A percentile compares a stretch with the other conserved stretches of the same genome.
Conservation (phyloP, 2,329 filamentous ascomycete genomes). For the Penicillium glabrum region DNA sequence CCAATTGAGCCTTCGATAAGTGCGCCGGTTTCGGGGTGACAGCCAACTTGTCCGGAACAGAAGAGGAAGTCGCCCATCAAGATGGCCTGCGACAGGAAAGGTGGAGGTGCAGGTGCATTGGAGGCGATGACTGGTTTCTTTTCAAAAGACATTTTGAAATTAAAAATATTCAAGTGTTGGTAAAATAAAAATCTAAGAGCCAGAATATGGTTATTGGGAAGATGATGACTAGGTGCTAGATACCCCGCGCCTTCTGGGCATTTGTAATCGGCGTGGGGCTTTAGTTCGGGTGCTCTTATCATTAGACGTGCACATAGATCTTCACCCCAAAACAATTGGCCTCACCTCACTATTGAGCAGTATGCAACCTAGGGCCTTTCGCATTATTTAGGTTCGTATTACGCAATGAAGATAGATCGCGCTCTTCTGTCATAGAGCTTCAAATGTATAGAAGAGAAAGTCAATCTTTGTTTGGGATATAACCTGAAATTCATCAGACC, state of each 20-base stretch:
- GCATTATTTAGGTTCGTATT: too few species aligned
- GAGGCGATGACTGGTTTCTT: slow-evolving; percentile 37
- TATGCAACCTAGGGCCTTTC: too few species aligned
- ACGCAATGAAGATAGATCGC: too few species aligned
- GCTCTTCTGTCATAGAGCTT: too few species aligned
- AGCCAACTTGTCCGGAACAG: slow-evolving; percentile 63
- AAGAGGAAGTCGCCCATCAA: slow-evolving; percentile 64
- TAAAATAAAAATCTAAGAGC: not conserved
- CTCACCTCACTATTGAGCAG: not conserved
- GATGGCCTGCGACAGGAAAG: slow-evolving; percentile 57
- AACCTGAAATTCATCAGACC: too few species aligned
- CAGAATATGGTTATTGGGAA: not conserved
- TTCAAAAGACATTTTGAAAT: slow-evolving; percentile 8
- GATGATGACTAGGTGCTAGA: not conserved
- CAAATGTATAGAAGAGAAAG: too few species aligned
- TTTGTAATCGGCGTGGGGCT: not conserved
- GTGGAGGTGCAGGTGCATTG: slow-evolving; percentile 52
- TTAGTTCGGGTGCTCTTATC: not conserved
- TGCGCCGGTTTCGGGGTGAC: slow-evolving; percentile 53
- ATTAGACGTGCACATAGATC: too few species aligned
- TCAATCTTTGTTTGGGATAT: too few species aligned
- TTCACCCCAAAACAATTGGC: too few species aligned
- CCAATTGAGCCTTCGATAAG: slow-evolving; percentile 57
- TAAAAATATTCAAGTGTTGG: not conserved
- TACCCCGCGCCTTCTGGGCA: not conserved